Base-by-base conservation (phyloP, 306 rosid genomes). In the Styphnolobium japonicum region DNA sequence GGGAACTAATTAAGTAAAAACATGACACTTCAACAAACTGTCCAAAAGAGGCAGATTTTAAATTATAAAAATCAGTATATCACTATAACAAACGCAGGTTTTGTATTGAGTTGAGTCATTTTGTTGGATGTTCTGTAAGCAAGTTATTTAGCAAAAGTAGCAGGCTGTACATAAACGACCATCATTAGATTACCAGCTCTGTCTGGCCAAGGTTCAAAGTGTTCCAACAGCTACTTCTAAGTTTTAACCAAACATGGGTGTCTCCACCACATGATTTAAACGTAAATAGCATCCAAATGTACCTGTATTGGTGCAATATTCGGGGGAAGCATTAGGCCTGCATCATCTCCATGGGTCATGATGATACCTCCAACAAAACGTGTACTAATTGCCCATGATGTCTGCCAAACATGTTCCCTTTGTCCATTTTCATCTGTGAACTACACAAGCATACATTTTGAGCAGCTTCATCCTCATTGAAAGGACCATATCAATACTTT, bases 291-390 rank as follows among this genome's bases (percentile, higher is more conserved):
- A 83, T 79, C 43, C 52, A 73, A 73, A 25, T 31, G 37, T 65
- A 95, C 98, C 92, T 95, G 98, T 80, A 88, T 84, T 0, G 98
- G 98, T 42, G 98, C 93, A 85, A 95, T 25, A 87, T 88, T 95
- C 40, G 98, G 98, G 61, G 98, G 98, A 79, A 95, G 96, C 94
- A 91, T 92, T 61, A 92, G 82, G 23, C 98, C 98, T 9, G 92
- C 90, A 80, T 95, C 98, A 81, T 95, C 98, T 67, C 98, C 98
- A 72, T 91, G 98, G 52, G 96, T 87, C 98, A 95, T 95, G 74
- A 95, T 92, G 73, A 95, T 95, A 70, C 98, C 98, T 67, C 98
- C 98, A 85, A 95, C 88, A 84, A 95, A 95, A 39, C 98, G 98
- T 2, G 98, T 95, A 84, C 98, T 95, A 15, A 95, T 81, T n/a